Base-by-base conservation (phyloP, 2,329 filamentous ascomycete species). In the Aspergillus tanneri region DNA sequence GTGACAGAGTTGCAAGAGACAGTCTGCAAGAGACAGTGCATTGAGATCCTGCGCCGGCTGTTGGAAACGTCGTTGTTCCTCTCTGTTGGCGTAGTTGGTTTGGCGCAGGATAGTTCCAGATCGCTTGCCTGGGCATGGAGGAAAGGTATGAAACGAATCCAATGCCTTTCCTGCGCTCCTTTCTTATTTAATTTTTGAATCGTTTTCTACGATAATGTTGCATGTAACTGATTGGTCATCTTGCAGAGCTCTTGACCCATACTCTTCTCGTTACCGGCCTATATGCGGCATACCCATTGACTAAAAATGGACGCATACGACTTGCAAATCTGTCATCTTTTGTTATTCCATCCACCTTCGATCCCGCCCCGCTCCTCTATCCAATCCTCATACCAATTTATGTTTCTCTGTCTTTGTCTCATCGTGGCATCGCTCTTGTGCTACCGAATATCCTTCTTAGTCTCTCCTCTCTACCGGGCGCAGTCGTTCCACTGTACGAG, bases 361-460 rank as follows among this genome's bases (percentile, higher is more conserved):
- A 97, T 63, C 91, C 90, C 2, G 92, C 92, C 5, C 89, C 91
- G 9, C 77, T 96, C n/a, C 70, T 96, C 48, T 97, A 96, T 65
- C 92, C 92, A 14, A 80, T 86, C 5, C 71, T 85, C 2, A 77
- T 96, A 23, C 89, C 91, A 1, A 71, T 91, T 12, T 77, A 91
- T 37, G 86, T 93, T 22, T 84, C 90, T 1, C 74, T 93, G 4
- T 84, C 91, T 8, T 77, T 96, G 34, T 82, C 84, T 6, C 76
- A 78, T 42, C 78, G 80, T 40, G 82, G 81, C 37, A 75, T 80
- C 3, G 75, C 77, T 12, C 76, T 84, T 10, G 67, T 96, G 16
- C 71, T 95, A 6, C 85, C 87, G 2, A 96, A 93, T 61, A 81
- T 96, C 30, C 77, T 95, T n/a, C 80, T 96, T 41, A 82, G 86